Evolutionary conservation across 495 filamentous ascomycete genomes (phyloP), one percentile per base, ranked within the genome.

Genomic region (Talaromyces trachyspermus): DNA sequence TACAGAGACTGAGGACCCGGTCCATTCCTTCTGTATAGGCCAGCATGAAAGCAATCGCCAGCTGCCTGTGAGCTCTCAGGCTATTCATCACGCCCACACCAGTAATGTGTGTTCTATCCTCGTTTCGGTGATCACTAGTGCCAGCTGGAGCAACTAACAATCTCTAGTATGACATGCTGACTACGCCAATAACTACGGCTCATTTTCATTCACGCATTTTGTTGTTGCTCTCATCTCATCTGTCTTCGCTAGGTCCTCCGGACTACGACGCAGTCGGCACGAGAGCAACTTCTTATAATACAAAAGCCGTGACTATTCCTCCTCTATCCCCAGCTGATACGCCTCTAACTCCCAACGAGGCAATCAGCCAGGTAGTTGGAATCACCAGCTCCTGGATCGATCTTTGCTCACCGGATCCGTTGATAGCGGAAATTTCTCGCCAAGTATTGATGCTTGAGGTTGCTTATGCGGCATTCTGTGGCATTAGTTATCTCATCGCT

Each of bases 391-490:
- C 84, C 12, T 96, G 89, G 90, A 91, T 95, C 55, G 89, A 96
- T 61, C 62, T 96, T 2, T 86, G 81, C 52, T 95, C 89, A 24
- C 68, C 84, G 1, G 83, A 96, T 62, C 86, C 88, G 12, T 53
- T 86, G 49, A 81, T 95, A 48, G 79, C 86, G 2, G 81, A 86
- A 58, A 69, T 96, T 46, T 95, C 89, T 10, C 79, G 85, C 23
- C 89, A 95, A 59, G 87, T 95, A 2, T 66, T 99, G 39, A 88
- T 88, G 61, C 69, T 92, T 43, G 92, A 99, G 55, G 77, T 97
- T 14, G 83, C 86, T 17, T 99, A 96, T 64, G 94, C 92, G 27
- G 88, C 86, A 41, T 99, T 96, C 68, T 95, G 88, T 59, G 92
- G 92, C 12, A 75, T 89, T 50, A 80, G 79, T 17, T 94, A 85